phyloP scores from a whole-genome alignment of 179 eudicot genomes.

The Dionaea muscipula region DNA sequence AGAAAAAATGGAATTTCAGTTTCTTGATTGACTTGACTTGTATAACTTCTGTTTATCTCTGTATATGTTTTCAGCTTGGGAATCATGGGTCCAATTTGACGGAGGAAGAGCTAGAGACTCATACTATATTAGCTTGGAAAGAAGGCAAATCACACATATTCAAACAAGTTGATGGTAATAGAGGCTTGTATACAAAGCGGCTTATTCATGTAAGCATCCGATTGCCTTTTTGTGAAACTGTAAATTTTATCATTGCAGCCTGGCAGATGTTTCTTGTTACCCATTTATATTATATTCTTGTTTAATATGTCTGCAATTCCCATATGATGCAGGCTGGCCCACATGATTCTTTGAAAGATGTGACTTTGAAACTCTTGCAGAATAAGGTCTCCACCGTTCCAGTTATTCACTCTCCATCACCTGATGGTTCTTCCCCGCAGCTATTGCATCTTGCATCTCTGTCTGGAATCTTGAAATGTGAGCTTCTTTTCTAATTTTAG shows the following conservation, averaged over 20 bases:
- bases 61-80: conserved; percentile 54
- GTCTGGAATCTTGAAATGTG: conserved; percentile 39
- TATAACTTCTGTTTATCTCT: neutral
- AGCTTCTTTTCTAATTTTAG: conserved; percentile 4
- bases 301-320: neutral
- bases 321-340: conserved; percentile 54
- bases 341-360: conserved; percentile 54
- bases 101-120: conserved; percentile 87
- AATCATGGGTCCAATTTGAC: conserved; percentile 70
- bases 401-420: conserved; percentile 27
- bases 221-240: neutral
- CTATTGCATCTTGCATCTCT: conserved; percentile 40
- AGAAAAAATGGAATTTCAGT: too few species aligned
- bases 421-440: conserved; percentile 39
- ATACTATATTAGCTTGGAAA: conserved; percentile 89
- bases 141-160: conserved; percentile 45
- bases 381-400: conserved; percentile 60
- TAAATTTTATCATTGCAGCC: neutral
- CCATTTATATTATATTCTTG: neutral
- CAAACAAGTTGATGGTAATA: conserved; percentile 43
- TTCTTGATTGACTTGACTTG: neutral
- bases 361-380: conserved; percentile 58
- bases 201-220: conserved; percentile 50
- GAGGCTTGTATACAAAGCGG: conserved; percentile 28
- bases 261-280: neutral